A percentile compares a stretch with the other conserved stretches of the same genome.
phyloP scores from a whole-genome alignment of 352 stramenopile genomes.

The Paralagenidium karlingii region DNA sequence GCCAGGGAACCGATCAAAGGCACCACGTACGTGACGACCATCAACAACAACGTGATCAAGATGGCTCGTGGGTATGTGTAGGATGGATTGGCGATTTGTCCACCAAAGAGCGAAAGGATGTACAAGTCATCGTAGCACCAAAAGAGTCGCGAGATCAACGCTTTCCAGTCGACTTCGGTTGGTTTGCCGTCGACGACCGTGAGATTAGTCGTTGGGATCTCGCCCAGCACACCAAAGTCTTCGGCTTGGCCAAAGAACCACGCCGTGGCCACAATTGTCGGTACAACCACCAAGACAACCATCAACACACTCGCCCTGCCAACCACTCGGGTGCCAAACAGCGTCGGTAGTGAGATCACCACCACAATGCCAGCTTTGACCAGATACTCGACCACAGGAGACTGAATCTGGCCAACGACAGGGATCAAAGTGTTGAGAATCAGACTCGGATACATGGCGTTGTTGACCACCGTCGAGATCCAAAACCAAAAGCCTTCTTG shows the following conservation, averaged over 20 bases:
- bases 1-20: conserved; percentile 1
- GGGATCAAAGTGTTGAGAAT: too few species aligned
- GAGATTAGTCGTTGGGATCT: too few species aligned
- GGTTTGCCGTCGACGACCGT: conserved; percentile 4
- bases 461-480: conserved; percentile 67
- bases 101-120: conserved; percentile 57
- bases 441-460: conserved; percentile 77
- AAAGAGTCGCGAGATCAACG: conserved; percentile 82
- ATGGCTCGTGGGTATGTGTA: conserved; percentile 48
- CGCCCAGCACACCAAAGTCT: conserved; percentile 19
- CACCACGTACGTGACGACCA: conserved; percentile 13
- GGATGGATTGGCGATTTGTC: conserved; percentile 55
- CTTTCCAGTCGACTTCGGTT: conserved; percentile 32
- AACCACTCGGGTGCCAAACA: conserved; percentile 37
- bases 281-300: conserved; percentile 49
- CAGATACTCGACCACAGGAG: conserved; percentile 2
- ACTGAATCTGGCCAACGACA: too few species aligned
- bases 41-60: conserved; percentile 12
- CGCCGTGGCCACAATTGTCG: too few species aligned
- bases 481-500: conserved; percentile 35
- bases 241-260: conserved; percentile 3
- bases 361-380: conserved; percentile 14
- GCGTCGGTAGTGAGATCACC: conserved; percentile 11
- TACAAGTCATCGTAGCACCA: conserved; percentile 89
- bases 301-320: conserved; percentile 39